phyloP scores from a whole-genome alignment of 2,329 filamentous ascomycete species.

The Ceratocystis destructans region DNA sequence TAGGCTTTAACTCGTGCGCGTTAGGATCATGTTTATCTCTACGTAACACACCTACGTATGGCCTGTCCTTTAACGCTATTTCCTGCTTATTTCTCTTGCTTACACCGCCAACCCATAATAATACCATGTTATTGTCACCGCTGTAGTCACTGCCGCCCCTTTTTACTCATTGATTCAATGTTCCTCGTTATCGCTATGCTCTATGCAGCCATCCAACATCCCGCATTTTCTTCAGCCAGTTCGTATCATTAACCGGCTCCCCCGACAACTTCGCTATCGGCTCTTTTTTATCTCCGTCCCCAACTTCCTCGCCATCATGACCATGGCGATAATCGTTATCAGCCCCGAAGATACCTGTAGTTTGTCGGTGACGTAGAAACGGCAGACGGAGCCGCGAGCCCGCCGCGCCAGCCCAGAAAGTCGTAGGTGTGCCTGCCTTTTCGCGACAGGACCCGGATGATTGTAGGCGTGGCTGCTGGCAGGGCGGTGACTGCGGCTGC shows the following conservation, averaged over 20 bases:
- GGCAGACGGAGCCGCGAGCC: background rate
- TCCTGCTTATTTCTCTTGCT: background rate
- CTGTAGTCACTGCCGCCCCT: background rate
- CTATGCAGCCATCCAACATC: slow-evolving; percentile 2
- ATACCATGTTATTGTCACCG: background rate
- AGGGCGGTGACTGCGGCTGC: background rate
- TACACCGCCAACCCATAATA: background rate
- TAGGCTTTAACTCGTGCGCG: too few species aligned
- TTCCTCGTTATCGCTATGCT: slow-evolving; percentile 1
- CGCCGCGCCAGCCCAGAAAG: background rate
- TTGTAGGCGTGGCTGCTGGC: background rate
- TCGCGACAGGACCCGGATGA: background rate
- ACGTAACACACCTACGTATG: background rate
- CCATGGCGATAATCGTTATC: background rate
- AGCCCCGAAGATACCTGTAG: background rate
- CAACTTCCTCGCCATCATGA: too few species aligned
- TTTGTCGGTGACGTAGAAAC: slow-evolving; percentile 1
- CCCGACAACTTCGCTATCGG: background rate
- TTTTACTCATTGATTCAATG: background rate
- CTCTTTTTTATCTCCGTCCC: background rate
- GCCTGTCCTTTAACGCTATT: background rate
- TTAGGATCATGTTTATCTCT: background rate
- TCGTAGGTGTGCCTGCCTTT: background rate
- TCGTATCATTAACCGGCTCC: slow-evolving; percentile 1
- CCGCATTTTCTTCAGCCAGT: slow-evolving; percentile 1